Evolutionary conservation across 345 rosid genomes (phyloP), one percentile per base, ranked within the genome.

Genomic region (Capsella bursapastoris): DNA sequence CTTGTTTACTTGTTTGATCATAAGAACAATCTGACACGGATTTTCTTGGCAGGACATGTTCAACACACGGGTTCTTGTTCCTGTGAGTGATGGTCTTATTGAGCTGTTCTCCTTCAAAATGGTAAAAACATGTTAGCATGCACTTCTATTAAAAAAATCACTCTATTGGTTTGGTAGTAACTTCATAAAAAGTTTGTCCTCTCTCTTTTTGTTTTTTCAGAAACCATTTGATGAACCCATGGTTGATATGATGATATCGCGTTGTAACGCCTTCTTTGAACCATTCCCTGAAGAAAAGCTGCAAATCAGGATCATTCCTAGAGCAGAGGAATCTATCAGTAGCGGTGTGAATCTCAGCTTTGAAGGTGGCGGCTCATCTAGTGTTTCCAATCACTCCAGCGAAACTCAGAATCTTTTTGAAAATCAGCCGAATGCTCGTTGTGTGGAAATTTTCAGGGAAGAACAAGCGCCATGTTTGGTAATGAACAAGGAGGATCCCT

Each of bases 21-120:
- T 15, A 63, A 70, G 51, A 70, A 47, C 41, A 45, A 3, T 58
- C 57, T 45, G 66, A 44, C 51, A 31, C 51, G 6, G 47, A 5
- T 56, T 51, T 49, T 47, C 28, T 62, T 77, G 40, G 64, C 87
- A 88, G 94, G 90, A 84, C 62, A 25, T 70, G 35, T 51, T 70
- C 13, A 90, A 85, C 48, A 91, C 98, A 1, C 82, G 73, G 45
- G 92, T 89, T 80, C 56, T 94, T 69, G 81, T 93, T 63, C 97
- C 97, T 1, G 86, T 89, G 7, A 44, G 60, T 22, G 89, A 92
- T 50, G 96, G 98, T 63, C 83, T 91, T 10, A n/a, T 91, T 62
- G 98, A 94, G 93, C 90, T 94, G 18, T 91, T 83, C 79, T 79
- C 86, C 62, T 75, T 82, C 10, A 79, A 66, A 76, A 78, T 80